Conservation (phyloP, 2,329 filamentous ascomycete species). For the Aspergillus transmontanensis region DNA sequence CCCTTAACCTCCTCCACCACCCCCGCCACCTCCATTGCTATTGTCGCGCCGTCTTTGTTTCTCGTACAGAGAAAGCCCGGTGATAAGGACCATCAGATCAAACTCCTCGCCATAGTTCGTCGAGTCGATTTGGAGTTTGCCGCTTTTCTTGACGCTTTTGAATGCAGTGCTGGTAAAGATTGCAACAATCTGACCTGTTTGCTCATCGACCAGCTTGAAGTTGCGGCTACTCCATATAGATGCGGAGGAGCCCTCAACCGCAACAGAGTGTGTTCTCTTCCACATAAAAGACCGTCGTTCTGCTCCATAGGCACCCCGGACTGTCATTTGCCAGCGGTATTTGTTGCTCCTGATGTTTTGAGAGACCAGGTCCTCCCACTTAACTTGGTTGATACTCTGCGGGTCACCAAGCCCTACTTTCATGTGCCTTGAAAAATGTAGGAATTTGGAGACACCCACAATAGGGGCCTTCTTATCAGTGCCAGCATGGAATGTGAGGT, state of each 20-base stretch:
- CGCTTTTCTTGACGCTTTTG: slow-evolving; percentile 33
- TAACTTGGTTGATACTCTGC: slow-evolving; percentile 19
- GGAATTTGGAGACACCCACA: slow-evolving; percentile 35
- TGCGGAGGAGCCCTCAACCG: slow-evolving; percentile 27
- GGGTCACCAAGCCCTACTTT: slow-evolving; percentile 39
- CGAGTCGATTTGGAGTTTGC: slow-evolving; percentile 33
- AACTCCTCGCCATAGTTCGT: slow-evolving; percentile 30
- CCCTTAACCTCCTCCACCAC: slow-evolving; percentile 10
- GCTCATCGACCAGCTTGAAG: slow-evolving; percentile 39
- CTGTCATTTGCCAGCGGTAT: slow-evolving; percentile 33
- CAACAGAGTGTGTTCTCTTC: slow-evolving; percentile 36
- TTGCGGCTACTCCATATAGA: slow-evolving; percentile 26
- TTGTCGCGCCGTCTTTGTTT: slow-evolving; percentile 23
- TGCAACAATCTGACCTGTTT: slow-evolving; percentile 30
- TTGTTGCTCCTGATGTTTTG: slow-evolving; percentile 26
- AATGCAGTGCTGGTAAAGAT: slow-evolving; percentile 32
- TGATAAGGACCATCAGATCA: slow-evolving; percentile 33
- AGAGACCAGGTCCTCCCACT: slow-evolving; percentile 34
- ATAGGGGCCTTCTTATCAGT: slow-evolving; percentile 27
- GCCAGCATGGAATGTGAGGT: slow-evolving; percentile 37
- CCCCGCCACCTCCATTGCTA: slow-evolving; percentile 11
- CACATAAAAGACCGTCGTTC: slow-evolving; percentile 32
- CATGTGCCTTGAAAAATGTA: slow-evolving; percentile 33
- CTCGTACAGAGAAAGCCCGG: slow-evolving; percentile 29
- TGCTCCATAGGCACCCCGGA: slow-evolving; percentile 10